phyloP scores from a whole-genome alignment of 129 eudicot species.

The Tanacetum coccineum region DNA sequence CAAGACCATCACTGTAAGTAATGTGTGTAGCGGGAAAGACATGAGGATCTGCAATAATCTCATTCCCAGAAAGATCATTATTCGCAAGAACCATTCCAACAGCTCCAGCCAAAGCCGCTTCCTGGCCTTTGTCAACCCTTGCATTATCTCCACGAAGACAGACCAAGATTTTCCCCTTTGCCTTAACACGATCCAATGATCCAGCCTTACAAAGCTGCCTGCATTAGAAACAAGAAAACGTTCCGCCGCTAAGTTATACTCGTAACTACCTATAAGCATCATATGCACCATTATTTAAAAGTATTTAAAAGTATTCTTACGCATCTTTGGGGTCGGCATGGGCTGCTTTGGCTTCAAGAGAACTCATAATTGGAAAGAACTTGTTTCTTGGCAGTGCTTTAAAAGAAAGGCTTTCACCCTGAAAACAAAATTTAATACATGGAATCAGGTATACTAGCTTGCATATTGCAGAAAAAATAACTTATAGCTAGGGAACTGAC shows the following conservation, averaged over 20 bases:
- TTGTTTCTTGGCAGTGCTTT: slow-evolving; percentile 43
- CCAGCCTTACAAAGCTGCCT: slow-evolving; percentile 68
- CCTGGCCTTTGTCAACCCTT: slow-evolving; percentile 82
- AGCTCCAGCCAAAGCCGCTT: slow-evolving; percentile 83
- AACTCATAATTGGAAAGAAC: slow-evolving; percentile 48
- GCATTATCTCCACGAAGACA: slow-evolving; percentile 80
- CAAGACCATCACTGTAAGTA: slow-evolving; percentile 56
- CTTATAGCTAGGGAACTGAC: slow-evolving; percentile 28
- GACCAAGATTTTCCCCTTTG: slow-evolving; percentile 76
- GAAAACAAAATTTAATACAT: slow-evolving; percentile 13
- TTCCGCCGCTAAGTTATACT: slow-evolving; percentile 5
- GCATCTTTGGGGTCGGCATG: slow-evolving; percentile 60
- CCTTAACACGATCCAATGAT: slow-evolving; percentile 63
- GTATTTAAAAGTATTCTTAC: slow-evolving; percentile 59
- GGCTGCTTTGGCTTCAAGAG: slow-evolving; percentile 52
- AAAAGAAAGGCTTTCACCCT: slow-evolving; percentile 87
- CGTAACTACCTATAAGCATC: not conserved
- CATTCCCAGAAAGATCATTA: slow-evolving; percentile 59
- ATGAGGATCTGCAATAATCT: slow-evolving; percentile 87
- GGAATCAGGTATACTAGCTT: not conserved
- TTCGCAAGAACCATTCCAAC: slow-evolving; percentile 84
- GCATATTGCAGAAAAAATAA: not conserved
- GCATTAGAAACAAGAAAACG: slow-evolving; percentile 21
- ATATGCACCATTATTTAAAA: not conserved
- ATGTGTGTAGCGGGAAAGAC: slow-evolving; percentile 88